Percentiles rank a stretch among this genome's conserved stretches.
Conservation (phyloP, 306 rosid genomes). For the Rosa lucieae region DNA sequence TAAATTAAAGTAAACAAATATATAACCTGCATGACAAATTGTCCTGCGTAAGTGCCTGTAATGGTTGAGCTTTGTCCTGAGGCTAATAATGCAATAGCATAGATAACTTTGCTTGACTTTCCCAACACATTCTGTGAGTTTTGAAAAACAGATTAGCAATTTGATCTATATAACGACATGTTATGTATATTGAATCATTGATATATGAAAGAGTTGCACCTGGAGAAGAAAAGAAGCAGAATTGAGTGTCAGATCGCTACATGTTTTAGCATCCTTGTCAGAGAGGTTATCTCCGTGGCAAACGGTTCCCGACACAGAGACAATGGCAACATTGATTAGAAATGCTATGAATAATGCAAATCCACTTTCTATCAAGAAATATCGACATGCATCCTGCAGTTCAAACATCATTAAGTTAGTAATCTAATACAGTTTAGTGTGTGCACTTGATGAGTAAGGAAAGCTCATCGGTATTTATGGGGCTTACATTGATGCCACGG, state of each 20-base stretch:
- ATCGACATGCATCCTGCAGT: conserved; percentile 79
- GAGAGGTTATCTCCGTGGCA: conserved; percentile 51
- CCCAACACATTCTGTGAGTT: conserved; percentile 75
- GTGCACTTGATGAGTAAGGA: not conserved
- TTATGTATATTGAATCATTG: not conserved
- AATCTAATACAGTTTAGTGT: not conserved
- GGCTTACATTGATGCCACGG: conserved; percentile 72
- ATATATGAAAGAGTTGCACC: conserved; percentile 37
- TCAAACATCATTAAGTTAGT: not conserved
- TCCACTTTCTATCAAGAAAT: conserved; percentile 72
- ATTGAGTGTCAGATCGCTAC: conserved; percentile 62
- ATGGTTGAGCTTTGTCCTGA: conserved; percentile 96
- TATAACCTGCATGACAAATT: conserved; percentile 82
- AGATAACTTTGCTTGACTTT: conserved; percentile 62
- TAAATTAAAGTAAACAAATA: not conserved
- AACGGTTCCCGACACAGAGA: conserved; percentile 70
- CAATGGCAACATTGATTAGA: conserved; percentile 67
- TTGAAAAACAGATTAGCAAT: not conserved
- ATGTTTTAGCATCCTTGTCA: conserved; percentile 14
- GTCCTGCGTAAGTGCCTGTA: conserved; percentile 95
- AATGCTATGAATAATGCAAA: conserved; percentile 76
- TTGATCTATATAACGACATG: not conserved
- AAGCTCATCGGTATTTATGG: not conserved
- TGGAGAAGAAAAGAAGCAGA: conserved; percentile 83
- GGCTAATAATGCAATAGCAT: conserved; percentile 84